Percentiles rank a stretch among this genome's conserved stretches.
These are phyloP conservation scores for Apophysomyces trapeziformis DNA, from an alignment of 371 early-diverging fungal genomes.

Conservation along the genomic window DNA sequence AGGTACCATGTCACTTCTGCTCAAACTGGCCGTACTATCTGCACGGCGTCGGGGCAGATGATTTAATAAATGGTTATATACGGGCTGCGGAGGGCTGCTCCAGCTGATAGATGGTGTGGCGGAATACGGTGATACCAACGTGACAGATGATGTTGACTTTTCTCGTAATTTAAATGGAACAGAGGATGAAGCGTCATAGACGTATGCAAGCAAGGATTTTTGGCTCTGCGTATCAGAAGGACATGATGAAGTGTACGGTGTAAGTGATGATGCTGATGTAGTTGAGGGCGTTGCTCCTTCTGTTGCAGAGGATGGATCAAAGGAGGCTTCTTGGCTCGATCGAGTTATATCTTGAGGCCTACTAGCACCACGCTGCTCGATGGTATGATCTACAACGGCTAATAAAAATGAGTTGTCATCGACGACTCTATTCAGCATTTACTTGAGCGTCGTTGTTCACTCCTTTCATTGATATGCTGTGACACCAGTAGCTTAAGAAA, in stretches of 20 bases:
- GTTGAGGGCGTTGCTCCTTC: conserved; percentile 1
- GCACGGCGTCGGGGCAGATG: conserved; percentile 17
- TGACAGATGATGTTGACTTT: conserved; percentile 43
- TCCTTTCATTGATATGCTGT: conserved; percentile 30
- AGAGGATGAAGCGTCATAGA: conserved; percentile 36
- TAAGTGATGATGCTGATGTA: conserved; percentile 28
- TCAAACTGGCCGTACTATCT: conserved; percentile 7
- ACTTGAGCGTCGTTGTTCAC: conserved; percentile 9
- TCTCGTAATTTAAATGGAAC: conserved; percentile 47
- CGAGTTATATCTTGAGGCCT: conserved; percentile 9
- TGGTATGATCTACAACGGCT: not conserved
- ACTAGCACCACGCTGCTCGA: not conserved
- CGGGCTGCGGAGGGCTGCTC: conserved; percentile 32
- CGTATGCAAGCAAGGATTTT: conserved; percentile 41
- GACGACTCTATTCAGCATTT: not conserved
- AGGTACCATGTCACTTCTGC: conserved; percentile 5
- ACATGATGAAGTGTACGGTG: conserved; percentile 20
- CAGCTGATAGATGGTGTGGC: conserved; percentile 36
- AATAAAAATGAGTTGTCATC: not conserved
- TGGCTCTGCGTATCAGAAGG: conserved; percentile 31
- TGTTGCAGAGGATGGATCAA: conserved; percentile 12
- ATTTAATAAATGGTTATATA: conserved; percentile 20
- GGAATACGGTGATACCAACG: conserved; percentile 32
- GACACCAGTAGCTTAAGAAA: conserved; percentile 36
- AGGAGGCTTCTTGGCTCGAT: not conserved